Percentiles rank a stretch among this genome's conserved stretches.
These are phyloP conservation scores for Marasmius fiardii DNA, from an alignment of 1,284 basidiomycete genomes.

Conservation along the genomic window DNA sequence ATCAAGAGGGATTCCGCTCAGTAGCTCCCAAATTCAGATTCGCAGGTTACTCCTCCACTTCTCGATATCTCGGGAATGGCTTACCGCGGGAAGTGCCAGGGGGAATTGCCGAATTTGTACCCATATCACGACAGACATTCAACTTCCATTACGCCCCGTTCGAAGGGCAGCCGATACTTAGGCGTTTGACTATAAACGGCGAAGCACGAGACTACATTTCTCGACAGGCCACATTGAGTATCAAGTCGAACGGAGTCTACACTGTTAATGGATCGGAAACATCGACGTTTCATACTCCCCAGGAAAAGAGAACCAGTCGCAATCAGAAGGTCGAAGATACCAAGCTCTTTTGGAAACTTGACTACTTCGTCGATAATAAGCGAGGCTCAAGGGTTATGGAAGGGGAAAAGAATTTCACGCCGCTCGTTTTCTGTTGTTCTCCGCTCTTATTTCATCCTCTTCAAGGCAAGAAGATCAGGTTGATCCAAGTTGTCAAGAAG, in stretches of 20 bases:
- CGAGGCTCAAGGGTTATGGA: slow-evolving; percentile 40
- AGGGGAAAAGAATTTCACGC: slow-evolving; percentile 70
- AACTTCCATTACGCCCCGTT: slow-evolving; percentile 69
- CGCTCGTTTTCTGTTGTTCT: slow-evolving; percentile 70
- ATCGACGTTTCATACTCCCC: slow-evolving; percentile 21
- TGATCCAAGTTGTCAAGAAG: slow-evolving; percentile 72
- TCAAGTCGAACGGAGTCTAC: slow-evolving; percentile 73
- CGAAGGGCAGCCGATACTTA: slow-evolving; percentile 64
- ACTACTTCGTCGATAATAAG: slow-evolving; percentile 68
- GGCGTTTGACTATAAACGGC: slow-evolving; percentile 60
- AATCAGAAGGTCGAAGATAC: slow-evolving; percentile 19
- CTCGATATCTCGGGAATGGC: slow-evolving; percentile 24
- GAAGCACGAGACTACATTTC: slow-evolving; percentile 69
- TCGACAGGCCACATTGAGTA: slow-evolving; percentile 61
- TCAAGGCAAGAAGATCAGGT: slow-evolving; percentile 61
- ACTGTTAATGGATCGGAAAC: slow-evolving; percentile 63
- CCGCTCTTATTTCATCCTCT: slow-evolving; percentile 60
- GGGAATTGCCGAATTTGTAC: slow-evolving; percentile 61
- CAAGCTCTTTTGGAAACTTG: slow-evolving; percentile 69
- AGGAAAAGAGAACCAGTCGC: slow-evolving; percentile 12
- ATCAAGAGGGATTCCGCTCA: slow-evolving; percentile 76
- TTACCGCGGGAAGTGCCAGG: slow-evolving; percentile 23
- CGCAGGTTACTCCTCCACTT: slow-evolving; percentile 41
- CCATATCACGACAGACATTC: slow-evolving; percentile 52
- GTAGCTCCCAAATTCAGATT: slow-evolving; percentile 57